A percentile compares a stretch with the other conserved stretches of the same genome.
Evolutionary conservation across 257 asterid genomes (phyloP).

Genomic region (Cordia subcordata): DNA sequence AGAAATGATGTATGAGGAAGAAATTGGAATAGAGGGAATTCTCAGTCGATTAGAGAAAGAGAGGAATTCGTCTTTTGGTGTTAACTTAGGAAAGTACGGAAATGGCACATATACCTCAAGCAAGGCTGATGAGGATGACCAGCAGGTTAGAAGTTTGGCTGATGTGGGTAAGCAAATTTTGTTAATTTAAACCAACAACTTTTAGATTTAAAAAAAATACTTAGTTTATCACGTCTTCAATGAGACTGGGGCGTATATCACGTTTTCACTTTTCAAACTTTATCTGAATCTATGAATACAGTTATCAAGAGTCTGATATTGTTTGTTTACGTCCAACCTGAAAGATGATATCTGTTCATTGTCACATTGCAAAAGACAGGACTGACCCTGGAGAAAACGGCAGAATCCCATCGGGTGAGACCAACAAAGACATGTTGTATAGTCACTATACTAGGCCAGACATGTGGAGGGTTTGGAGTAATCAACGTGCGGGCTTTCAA

Average conservation of each 20-base stretch:
- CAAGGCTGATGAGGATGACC: constrained; percentile 22
- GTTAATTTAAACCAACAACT: background rate
- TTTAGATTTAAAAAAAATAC: no score
- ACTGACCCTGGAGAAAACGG: constrained; percentile 32
- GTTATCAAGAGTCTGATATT: no score
- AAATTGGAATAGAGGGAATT: constrained; percentile 66
- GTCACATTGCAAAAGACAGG: constrained; percentile 47
- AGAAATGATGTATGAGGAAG: constrained; percentile 42
- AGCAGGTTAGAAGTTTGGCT: constrained; percentile 24
- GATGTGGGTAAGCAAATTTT: constrained; percentile 30
- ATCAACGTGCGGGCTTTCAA: constrained; percentile 48
- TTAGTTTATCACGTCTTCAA: no score
- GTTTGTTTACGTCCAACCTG: background rate
- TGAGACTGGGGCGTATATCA: no score
- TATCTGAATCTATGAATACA: no score
- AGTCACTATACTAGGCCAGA: constrained; percentile 45
- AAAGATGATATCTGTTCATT: constrained; percentile 1
- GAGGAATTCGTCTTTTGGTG: constrained; percentile 52
- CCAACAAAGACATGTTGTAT: constrained; percentile 20
- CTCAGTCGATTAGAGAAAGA: constrained; percentile 74
- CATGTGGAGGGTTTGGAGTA: constrained; percentile 72
- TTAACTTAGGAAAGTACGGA: constrained; percentile 31
- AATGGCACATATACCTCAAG: constrained; percentile 29
- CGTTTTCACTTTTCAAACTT: no score
- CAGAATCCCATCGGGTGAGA: constrained; percentile 19